A percentile compares a stretch with the other conserved stretches of the same genome.
These are phyloP conservation scores for Phytophthora megakarya DNA, from an alignment of 352 stramenopile genomes.

Conservation along the genomic window DNA sequence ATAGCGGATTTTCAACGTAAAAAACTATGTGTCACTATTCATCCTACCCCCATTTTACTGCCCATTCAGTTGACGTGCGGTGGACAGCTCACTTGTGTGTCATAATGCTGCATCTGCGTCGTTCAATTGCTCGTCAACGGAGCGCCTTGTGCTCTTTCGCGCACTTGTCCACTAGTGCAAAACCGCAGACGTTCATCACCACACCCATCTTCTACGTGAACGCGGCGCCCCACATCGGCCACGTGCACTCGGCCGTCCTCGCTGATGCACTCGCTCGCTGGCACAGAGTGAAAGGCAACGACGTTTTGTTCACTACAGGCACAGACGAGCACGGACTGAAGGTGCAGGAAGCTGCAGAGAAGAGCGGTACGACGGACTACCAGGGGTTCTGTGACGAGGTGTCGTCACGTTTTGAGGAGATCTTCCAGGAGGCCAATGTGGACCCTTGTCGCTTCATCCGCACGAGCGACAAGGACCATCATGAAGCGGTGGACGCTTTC, in stretches of 20 bases:
- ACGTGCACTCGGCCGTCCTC: conserved; percentile 97
- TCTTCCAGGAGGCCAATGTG: conserved; percentile 92
- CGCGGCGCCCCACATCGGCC: conserved; percentile 98
- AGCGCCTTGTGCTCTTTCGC: conserved; percentile 1
- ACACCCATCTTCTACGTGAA: conserved; percentile 99
- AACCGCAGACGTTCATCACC: conserved; percentile 78
- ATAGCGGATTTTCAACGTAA: too few species aligned
- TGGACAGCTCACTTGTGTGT: background rate
- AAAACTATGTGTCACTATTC: too few species aligned
- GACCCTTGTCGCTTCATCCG: conserved; percentile 96
- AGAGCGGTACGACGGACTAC: conserved; percentile 81
- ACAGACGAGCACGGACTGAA: conserved; percentile 99
- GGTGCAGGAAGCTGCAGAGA: conserved; percentile 95
- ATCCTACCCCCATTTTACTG: too few species aligned
- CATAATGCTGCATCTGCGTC: conserved; percentile 15
- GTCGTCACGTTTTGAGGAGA: conserved; percentile 87
- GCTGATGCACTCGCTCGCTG: conserved; percentile 86
- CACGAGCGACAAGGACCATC: conserved; percentile 95
- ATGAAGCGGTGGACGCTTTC: conserved; percentile 88
- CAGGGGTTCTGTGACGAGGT: conserved; percentile 93
- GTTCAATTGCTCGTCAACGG: background rate
- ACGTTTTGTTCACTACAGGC: conserved; percentile 95
- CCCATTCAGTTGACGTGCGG: conserved; percentile 14
- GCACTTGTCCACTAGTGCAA: background rate
- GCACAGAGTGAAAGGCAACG: conserved; percentile 56